A percentile compares a stretch with the other conserved stretches of the same genome.
These are phyloP conservation scores for Exophiala lecanii-corni DNA, from an alignment of 2,329 filamentous ascomycete genomes.

Conservation along the genomic window DNA sequence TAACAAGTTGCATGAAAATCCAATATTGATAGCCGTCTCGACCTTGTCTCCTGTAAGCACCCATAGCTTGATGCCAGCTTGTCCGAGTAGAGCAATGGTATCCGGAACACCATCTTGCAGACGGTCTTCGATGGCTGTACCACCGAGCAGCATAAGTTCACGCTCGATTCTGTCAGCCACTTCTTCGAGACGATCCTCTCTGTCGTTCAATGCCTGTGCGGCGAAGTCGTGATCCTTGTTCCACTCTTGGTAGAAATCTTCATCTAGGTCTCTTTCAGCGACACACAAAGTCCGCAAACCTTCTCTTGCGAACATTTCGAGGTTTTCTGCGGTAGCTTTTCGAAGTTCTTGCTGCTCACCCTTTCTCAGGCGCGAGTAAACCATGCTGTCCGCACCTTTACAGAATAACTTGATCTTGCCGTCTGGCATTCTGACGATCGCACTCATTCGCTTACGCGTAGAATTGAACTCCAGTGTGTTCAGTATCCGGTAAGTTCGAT, in stretches of 20 bases:
- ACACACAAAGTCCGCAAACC: slow-evolving; percentile 93
- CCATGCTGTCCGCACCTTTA: slow-evolving; percentile 96
- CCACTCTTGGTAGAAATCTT: slow-evolving; percentile 81
- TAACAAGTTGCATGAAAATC: slow-evolving; percentile 95
- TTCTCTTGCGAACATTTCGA: slow-evolving; percentile 95
- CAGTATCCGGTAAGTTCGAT: slow-evolving; percentile 78
- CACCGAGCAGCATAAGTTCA: slow-evolving; percentile 79
- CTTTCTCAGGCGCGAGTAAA: slow-evolving; percentile 82
- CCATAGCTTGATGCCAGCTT: slow-evolving; percentile 97
- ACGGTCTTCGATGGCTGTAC: slow-evolving; percentile 94
- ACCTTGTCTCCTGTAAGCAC: slow-evolving; percentile 98
- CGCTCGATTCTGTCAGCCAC: slow-evolving; percentile 89
- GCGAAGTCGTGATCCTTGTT: slow-evolving; percentile 82
- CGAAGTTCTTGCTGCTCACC: slow-evolving; percentile 84
- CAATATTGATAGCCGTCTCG: slow-evolving; percentile 99
- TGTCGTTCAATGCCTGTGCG: slow-evolving; percentile 73
- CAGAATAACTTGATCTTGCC: slow-evolving; percentile 86
- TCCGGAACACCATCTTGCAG: slow-evolving; percentile 96
- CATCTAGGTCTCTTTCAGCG: slow-evolving; percentile 72
- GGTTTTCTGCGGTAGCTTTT: slow-evolving; percentile 78
- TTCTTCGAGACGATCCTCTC: slow-evolving; percentile 88
- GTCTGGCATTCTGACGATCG: slow-evolving; percentile 91
- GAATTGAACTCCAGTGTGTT: slow-evolving; percentile 98
- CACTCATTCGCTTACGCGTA: slow-evolving; percentile 93
- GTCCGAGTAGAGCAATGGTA: slow-evolving; percentile 82